Conservation (phyloP, 2,329 filamentous ascomycete genomes). For the Immersiporthe knoxdaviesiana region DNA sequence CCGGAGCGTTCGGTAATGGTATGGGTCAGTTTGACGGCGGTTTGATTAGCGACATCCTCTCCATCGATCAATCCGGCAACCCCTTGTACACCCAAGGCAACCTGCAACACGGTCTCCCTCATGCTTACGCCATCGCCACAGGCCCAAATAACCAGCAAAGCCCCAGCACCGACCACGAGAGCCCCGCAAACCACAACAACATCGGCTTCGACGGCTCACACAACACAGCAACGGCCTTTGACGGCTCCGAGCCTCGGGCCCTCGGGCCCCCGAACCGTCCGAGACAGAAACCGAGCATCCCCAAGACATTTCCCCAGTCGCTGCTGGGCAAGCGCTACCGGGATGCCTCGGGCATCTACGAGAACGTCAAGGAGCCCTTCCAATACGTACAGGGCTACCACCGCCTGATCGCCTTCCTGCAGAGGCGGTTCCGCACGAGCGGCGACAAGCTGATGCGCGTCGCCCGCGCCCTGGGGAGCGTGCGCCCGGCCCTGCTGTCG, state of each 20-base stretch:
- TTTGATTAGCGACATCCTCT: constrained; percentile 57
- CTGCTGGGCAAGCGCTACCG: constrained; percentile 62
- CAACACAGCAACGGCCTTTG: constrained; percentile 46
- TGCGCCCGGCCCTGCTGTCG: constrained; percentile 90
- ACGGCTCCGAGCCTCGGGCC: constrained; percentile 27
- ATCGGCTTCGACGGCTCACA: constrained; percentile 61
- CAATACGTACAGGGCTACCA: constrained; percentile 91
- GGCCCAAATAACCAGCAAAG: constrained; percentile 66
- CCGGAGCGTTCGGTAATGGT: constrained; percentile 56
- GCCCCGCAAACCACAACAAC: constrained; percentile 55
- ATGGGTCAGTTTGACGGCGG: constrained; percentile 52
- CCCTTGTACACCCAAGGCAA: constrained; percentile 59
- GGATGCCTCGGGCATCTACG: constrained; percentile 85
- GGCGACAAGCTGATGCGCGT: constrained; percentile 76
- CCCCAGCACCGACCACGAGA: constrained; percentile 67
- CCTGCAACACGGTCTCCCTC: constrained; percentile 64
- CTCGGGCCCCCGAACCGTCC: constrained; percentile 41
- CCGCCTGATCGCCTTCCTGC: constrained; percentile 78
- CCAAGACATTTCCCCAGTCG: constrained; percentile 50
- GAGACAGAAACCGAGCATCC: constrained; percentile 50
- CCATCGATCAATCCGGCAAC: constrained; percentile 53
- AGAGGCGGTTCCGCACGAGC: constrained; percentile 71
- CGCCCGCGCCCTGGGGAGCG: constrained; percentile 83
- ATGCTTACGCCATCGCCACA: constrained; percentile 67
- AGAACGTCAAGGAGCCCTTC: constrained; percentile 87